These are phyloP conservation scores for Rhodocollybia butyracea DNA, from an alignment of 768 basidiomycete genomes.

Conservation along the genomic window DNA sequence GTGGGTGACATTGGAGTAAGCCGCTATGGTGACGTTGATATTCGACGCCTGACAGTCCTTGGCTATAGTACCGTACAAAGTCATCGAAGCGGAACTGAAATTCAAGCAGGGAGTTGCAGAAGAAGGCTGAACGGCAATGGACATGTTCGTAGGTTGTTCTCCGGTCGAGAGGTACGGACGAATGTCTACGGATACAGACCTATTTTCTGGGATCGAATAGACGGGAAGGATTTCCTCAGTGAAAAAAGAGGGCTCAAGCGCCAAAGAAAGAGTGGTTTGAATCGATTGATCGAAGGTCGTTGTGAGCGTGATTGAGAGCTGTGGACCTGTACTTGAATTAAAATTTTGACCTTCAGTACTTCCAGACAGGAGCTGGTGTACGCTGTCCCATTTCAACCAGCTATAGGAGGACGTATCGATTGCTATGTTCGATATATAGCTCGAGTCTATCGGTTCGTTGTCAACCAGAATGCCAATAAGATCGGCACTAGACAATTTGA, in stretches of 20 bases:
- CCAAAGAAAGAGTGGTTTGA: conserved; percentile 59
- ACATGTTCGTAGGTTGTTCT: conserved; percentile 39
- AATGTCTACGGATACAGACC: conserved; percentile 52
- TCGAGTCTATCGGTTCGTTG: conserved; percentile 49
- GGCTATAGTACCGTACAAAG: conserved; percentile 59
- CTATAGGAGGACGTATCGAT: conserved; percentile 58
- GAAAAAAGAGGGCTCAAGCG: conserved; percentile 74
- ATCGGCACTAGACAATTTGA: conserved; percentile 56
- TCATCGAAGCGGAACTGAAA: conserved; percentile 43
- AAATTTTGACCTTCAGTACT: conserved; percentile 45
- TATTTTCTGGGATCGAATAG: conserved; percentile 49
- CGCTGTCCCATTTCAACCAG: conserved; percentile 63
- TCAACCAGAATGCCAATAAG: conserved; percentile 65
- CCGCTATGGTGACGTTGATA: conserved; percentile 58
- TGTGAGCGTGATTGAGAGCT: conserved; percentile 59
- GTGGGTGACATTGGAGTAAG: conserved; percentile 62
- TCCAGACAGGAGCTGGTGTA: conserved; percentile 59
- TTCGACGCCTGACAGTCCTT: conserved; percentile 35
- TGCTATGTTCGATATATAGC: conserved; percentile 51
- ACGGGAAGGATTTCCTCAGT: conserved; percentile 51
- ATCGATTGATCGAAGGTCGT: conserved; percentile 68
- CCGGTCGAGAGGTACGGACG: conserved; percentile 49
- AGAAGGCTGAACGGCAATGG: conserved; percentile 52
- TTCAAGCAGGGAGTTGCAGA: conserved; percentile 46
- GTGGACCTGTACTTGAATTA: conserved; percentile 27